Percentiles rank a stretch among this genome's conserved stretches.
These are phyloP conservation scores for Schizophyllum amplum DNA, from an alignment of 1,284 basidiomycete species.

Conservation along the genomic window DNA sequence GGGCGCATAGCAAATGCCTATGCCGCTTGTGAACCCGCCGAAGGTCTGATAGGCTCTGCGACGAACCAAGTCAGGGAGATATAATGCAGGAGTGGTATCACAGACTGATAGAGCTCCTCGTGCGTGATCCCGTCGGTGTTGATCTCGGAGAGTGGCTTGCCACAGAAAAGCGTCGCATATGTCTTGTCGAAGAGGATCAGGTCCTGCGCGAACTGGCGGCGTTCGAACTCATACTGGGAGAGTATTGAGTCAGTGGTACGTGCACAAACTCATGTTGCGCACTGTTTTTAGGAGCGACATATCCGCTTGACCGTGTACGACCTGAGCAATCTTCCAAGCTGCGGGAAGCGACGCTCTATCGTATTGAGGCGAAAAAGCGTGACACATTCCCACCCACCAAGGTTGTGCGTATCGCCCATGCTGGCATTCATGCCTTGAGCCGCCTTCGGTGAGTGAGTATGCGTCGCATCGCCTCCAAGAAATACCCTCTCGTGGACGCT, in stretches of 20 bases:
- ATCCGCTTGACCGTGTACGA: conserved; percentile 18
- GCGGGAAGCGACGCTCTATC: neutral
- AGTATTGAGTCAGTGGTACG: neutral
- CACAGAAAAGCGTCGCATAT: conserved; percentile 13
- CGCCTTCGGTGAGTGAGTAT: conserved; percentile 25
- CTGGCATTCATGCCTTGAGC: conserved; percentile 24
- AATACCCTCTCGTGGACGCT: conserved; percentile 18
- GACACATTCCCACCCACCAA: conserved; percentile 11
- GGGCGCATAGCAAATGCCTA: conserved; percentile 16
- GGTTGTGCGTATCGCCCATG: conserved; percentile 22
- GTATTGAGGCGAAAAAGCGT: neutral
- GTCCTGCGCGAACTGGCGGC: conserved; percentile 16
- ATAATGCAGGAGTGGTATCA: neutral
- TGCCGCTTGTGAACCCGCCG: conserved; percentile 11
- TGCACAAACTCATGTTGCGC: neutral
- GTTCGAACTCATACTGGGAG: conserved; percentile 17
- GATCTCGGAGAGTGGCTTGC: too few species aligned
- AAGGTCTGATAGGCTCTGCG: neutral
- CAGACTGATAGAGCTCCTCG: neutral
- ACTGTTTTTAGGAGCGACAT: conserved; percentile 14
- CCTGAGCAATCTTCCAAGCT: conserved; percentile 24
- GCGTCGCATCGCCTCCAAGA: conserved; percentile 23
- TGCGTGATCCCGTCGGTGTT: conserved; percentile 2
- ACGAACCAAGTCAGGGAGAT: neutral
- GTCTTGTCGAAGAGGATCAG: conserved; percentile 18